Percentiles rank a stretch among this genome's conserved stretches.
These are phyloP conservation scores for Phytophthora meadii DNA, from an alignment of 352 stramenopile genomes.

Conservation along the genomic window DNA sequence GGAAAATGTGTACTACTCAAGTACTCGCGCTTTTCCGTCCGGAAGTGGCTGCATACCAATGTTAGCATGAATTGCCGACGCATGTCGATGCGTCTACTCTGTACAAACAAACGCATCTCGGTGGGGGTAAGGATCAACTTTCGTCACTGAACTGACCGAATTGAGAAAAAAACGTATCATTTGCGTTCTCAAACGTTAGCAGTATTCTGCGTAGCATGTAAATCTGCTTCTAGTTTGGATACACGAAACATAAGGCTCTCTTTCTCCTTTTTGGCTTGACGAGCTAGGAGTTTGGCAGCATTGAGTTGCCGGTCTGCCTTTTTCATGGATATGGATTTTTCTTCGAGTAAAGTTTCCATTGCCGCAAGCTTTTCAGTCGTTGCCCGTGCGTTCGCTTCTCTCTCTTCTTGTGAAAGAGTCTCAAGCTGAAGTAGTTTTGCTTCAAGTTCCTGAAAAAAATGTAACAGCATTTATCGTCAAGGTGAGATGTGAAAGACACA, in stretches of 20 bases:
- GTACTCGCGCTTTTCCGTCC: neutral
- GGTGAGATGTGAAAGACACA: neutral
- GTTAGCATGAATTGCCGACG: constrained; percentile 9
- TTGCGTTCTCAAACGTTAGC: too few species aligned
- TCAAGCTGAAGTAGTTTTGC: constrained; percentile 44
- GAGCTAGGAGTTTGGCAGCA: constrained; percentile 68
- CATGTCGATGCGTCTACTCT: neutral
- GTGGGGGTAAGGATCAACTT: constrained; percentile 1
- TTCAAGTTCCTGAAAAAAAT: constrained; percentile 49
- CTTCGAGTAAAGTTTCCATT: constrained; percentile 46
- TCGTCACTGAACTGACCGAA: constrained; percentile 9
- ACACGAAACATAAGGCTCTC: constrained; percentile 55
- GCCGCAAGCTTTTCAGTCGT: constrained; percentile 41
- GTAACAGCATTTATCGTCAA: neutral
- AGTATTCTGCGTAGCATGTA: constrained; percentile 2
- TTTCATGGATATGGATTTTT: constrained; percentile 57
- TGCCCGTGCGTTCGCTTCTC: constrained; percentile 31
- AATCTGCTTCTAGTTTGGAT: constrained; percentile 45
- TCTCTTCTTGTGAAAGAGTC: constrained; percentile 45
- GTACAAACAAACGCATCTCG: constrained; percentile 1
- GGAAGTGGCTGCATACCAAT: constrained; percentile 2
- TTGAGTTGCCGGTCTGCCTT: constrained; percentile 70
- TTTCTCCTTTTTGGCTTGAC: constrained; percentile 79
- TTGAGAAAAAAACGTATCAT: too few species aligned
- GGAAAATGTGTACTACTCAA: neutral